Percentiles rank a stretch among this genome's conserved stretches.
These are phyloP conservation scores for Mycosphaerella sp. DNA, from an alignment of 2,329 filamentous ascomycete genomes.

Conservation along the genomic window DNA sequence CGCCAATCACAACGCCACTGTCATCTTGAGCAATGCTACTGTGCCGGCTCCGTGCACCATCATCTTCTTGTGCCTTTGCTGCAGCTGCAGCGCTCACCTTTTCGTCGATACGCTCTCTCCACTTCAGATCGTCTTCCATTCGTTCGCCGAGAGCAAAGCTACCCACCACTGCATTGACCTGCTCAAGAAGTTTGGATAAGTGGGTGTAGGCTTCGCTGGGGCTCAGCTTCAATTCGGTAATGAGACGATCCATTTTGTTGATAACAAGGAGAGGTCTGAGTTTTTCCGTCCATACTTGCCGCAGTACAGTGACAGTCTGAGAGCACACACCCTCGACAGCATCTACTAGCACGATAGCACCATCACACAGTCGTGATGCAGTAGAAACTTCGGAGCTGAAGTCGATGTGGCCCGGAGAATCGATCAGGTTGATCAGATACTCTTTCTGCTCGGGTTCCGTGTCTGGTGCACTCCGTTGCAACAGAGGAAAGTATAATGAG, in stretches of 20 bases:
- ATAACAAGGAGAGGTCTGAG: conserved; percentile 90
- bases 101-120: conserved; percentile 89
- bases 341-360: conserved; percentile 88
- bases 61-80: conserved; percentile 26
- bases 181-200: conserved; percentile 81
- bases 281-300: conserved; percentile 93
- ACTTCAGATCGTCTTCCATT: conserved; percentile 97
- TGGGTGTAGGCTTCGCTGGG: conserved; percentile 85
- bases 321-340: conserved; percentile 97
- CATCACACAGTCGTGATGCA: conserved; percentile 87
- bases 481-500: conserved; percentile 89
- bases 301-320: conserved; percentile 92
- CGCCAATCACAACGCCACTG: conserved; percentile 45
- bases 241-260: conserved; percentile 94
- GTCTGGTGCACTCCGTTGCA: conserved; percentile 61
- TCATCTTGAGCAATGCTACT: conserved; percentile 49
- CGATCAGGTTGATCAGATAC: conserved; percentile 94
- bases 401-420: conserved; percentile 96
- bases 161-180: conserved; percentile 94
- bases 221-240: conserved; percentile 92
- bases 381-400: conserved; percentile 98
- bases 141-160: conserved; percentile 97
- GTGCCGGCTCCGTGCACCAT: conserved; percentile 35
- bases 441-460: conserved; percentile 60
- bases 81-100: conserved; percentile 62